Evolutionary conservation across 2,329 filamentous ascomycete species (phyloP).

Genomic region (Drechslerella coelobrocha): DNA sequence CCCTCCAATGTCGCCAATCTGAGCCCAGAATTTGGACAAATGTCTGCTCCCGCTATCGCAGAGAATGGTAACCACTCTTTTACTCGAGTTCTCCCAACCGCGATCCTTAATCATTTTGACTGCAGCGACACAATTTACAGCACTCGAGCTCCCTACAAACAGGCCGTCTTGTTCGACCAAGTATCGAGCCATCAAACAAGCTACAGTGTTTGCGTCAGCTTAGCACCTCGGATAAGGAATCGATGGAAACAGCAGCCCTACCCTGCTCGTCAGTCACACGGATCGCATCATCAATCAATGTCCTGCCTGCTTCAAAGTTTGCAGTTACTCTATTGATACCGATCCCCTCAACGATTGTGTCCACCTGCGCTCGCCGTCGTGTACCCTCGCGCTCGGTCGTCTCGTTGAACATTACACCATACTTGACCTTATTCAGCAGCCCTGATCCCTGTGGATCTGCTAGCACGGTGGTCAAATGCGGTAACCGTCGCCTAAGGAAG

Average conservation of each 20-base stretch:
- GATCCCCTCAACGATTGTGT: constrained; percentile 94
- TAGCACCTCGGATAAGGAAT: neutral
- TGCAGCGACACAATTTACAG: constrained; percentile 91
- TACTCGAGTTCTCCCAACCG: constrained; percentile 66
- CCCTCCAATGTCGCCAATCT: constrained; percentile 70
- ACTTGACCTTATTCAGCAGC: constrained; percentile 86
- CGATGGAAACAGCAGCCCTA: constrained; percentile 61
- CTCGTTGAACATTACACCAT: constrained; percentile 91
- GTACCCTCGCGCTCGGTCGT: constrained; percentile 88
- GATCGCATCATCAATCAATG: constrained; percentile 88
- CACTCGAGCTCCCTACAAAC: constrained; percentile 90
- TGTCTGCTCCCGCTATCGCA: constrained; percentile 85
- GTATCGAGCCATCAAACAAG: constrained; percentile 81
- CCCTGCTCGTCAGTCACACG: constrained; percentile 88
- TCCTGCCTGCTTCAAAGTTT: constrained; percentile 87
- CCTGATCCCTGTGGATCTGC: constrained; percentile 95
- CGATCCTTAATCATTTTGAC: constrained; percentile 71
- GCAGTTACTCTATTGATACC: constrained; percentile 93
- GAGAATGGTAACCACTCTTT: constrained; percentile 77
- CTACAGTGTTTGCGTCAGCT: constrained; percentile 15
- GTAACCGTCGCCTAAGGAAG: constrained; percentile 78
- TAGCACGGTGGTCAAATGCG: constrained; percentile 73
- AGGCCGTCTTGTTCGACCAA: constrained; percentile 94
- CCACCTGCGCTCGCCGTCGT: constrained; percentile 84
- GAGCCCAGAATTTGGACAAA: constrained; percentile 83